Conservation (phyloP, 2,329 filamentous ascomycete genomes). For the Xylaria sp. region DNA sequence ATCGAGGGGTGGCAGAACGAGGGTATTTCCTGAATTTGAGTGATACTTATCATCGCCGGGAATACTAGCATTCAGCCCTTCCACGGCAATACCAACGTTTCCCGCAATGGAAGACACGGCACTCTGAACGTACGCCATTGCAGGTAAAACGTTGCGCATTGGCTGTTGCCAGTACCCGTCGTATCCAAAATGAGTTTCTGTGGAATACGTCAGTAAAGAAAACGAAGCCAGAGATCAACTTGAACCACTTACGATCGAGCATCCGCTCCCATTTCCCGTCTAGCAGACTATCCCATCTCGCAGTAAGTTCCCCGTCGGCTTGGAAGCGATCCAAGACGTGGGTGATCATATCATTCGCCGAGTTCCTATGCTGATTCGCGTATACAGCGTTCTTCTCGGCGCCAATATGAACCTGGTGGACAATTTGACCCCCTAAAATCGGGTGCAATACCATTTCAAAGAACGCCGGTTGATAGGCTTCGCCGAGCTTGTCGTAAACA, state of each 20-base stretch:
- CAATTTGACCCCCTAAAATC: constrained; percentile 65
- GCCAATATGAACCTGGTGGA: constrained; percentile 63
- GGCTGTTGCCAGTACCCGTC: constrained; percentile 74
- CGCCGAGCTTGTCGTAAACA: constrained; percentile 65
- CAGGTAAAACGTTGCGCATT: constrained; percentile 74
- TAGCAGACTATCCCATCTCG: constrained; percentile 67
- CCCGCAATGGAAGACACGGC: constrained; percentile 69
- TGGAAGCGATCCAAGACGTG: constrained; percentile 65
- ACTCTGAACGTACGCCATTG: constrained; percentile 68
- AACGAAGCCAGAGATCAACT: not conserved
- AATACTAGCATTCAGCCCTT: constrained; percentile 73
- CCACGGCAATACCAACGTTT: constrained; percentile 70
- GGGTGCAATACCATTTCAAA: constrained; percentile 71
- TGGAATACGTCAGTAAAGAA: constrained; percentile 5
- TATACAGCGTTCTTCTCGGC: constrained; percentile 63
- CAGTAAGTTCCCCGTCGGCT: constrained; percentile 66
- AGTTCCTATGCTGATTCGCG: constrained; percentile 62
- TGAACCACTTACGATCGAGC: constrained; percentile 62
- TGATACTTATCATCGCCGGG: constrained; percentile 75
- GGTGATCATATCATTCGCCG: constrained; percentile 63
- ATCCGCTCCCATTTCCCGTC: constrained; percentile 72
- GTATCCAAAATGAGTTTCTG: constrained; percentile 65
- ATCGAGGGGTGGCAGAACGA: constrained; percentile 67
- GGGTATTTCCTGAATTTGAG: constrained; percentile 61
- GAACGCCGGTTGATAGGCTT: constrained; percentile 65